These are phyloP conservation scores for Adenanthera pavonina DNA, from an alignment of 306 rosid species.

Conservation along the genomic window DNA sequence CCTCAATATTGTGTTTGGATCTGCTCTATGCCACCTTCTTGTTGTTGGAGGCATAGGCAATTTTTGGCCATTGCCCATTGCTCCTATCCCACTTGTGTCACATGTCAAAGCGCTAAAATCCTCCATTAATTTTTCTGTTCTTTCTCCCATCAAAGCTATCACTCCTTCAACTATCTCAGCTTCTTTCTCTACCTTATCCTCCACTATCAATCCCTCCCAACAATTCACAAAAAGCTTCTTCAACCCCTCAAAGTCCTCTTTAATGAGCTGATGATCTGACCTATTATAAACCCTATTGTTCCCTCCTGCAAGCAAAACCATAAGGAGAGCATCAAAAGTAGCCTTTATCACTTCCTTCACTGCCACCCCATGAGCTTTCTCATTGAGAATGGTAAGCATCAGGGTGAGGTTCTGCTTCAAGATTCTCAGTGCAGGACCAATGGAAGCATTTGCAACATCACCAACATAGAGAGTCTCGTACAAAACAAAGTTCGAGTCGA, in stretches of 20 bases:
- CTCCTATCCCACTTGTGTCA: conserved; percentile 73
- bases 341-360: conserved; percentile 82
- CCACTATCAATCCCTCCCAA: conserved; percentile 71
- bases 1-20: conserved; percentile 87
- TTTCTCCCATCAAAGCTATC: conserved; percentile 67
- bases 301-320: conserved; percentile 92
- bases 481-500: conserved; percentile 65
- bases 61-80: conserved; percentile 64
- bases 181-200: conserved; percentile 71
- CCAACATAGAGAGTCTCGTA: conserved; percentile 67
- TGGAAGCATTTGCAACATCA: conserved; percentile 61
- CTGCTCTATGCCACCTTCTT: conserved; percentile 79
- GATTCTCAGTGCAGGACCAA: conserved; percentile 57
- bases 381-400: conserved; percentile 53
- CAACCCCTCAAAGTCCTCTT: conserved; percentile 67
- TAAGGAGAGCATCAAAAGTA: conserved; percentile 70
- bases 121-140: conserved; percentile 76
- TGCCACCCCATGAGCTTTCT: conserved; percentile 76
- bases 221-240: conserved; percentile 60
- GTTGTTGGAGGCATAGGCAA: conserved; percentile 96
- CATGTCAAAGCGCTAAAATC: conserved; percentile 82
- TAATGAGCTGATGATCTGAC: conserved; percentile 58
- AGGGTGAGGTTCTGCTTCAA: conserved; percentile 68
- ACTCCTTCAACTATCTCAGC: conserved; percentile 80
- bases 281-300: conserved; percentile 56